phyloP scores from a whole-genome alignment of 768 basidiomycete species.

The Suillus tomentosus region DNA sequence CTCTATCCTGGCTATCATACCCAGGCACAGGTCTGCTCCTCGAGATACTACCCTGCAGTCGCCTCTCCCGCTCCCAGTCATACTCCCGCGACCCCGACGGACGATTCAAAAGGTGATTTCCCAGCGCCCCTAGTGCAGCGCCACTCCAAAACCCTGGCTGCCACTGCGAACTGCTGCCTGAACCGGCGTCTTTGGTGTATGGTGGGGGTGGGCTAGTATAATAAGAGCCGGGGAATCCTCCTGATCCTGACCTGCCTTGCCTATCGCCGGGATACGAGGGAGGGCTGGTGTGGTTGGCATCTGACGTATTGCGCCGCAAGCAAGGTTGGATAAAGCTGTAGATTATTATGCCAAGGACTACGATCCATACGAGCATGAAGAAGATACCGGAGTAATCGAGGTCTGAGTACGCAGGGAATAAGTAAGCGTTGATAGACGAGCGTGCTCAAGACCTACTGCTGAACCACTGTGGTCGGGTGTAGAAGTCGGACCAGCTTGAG shows the following conservation, averaged over 20 bases:
- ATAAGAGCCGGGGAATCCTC: conserved; percentile 57
- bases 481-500: conserved; percentile 13
- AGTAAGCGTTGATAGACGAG: conserved; percentile 3
- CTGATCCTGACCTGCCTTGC: conserved; percentile 24
- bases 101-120: conserved; percentile 55
- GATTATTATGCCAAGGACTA: conserved; percentile 50
- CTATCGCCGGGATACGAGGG: conserved; percentile 39
- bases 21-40: conserved; percentile 26
- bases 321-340: conserved; percentile 65
- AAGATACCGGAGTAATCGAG: conserved; percentile 48
- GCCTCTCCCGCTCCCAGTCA: conserved; percentile 60
- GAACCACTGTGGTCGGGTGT: conserved; percentile 23
- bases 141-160: conserved; percentile 87
- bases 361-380: conserved; percentile 61
- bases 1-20: conserved; percentile 46
- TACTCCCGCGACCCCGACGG: conserved; percentile 38
- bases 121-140: conserved; percentile 70
- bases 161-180: conserved; percentile 42
- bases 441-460: conserved; percentile 20
- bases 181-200: conserved; percentile 45
- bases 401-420: conserved; percentile 33
- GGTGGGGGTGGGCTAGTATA: conserved; percentile 56
- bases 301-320: conserved; percentile 33
- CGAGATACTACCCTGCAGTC: conserved; percentile 30
- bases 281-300: conserved; percentile 30